Evolutionary conservation across 2,329 filamentous ascomycete genomes (phyloP), one percentile per base, ranked within the genome.

Genomic region (Elsinoe arachidis): DNA sequence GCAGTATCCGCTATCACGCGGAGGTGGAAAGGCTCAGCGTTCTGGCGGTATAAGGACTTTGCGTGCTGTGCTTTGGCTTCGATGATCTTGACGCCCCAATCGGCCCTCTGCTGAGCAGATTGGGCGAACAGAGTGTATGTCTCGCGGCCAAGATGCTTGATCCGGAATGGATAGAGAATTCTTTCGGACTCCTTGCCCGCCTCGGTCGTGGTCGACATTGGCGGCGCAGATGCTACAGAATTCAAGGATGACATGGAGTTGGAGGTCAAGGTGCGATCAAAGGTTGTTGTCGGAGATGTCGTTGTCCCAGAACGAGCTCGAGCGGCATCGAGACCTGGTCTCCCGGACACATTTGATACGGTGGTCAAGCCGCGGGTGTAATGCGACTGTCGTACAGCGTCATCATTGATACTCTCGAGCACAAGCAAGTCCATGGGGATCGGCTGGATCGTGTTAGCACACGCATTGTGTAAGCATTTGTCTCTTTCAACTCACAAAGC

Each of bases 341-440:
- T 67, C 0, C 82, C 79, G 5, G 82, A 76, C 10, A 84, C 77
- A 23, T 83, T 79, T n/a, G 80, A 76, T 34, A 86, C 78, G 21
- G 84, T 80, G 52, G 85, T 82, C 55, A 92, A 82, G 43, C 88
- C 85, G 68, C 90, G 91, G 64, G 87, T 79, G 53, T 71, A 70
- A 1, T 82, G 78, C 1, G 81, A 85, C 69, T 93, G 95, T 57
- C 91, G 82, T 5, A 97, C 87, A 0, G 93, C 85, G 62, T 96
- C 90, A 63, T 99, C 95, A 63, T 92, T 89, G 63, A 88, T 86
- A 69, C 88, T 96, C 72, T 99, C 95, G 0, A 99, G 78, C 52
- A 95, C 88, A 23, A 99, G 78, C 2, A 99, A 78, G 64, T 95
- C 91, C 92, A 99, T 99, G 0, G 93, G 93, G 61, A 99, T 96